These are phyloP conservation scores for Chamaecyparis obtusa DNA, from an alignment of 75 land plant genomes.

Conservation along the genomic window DNA sequence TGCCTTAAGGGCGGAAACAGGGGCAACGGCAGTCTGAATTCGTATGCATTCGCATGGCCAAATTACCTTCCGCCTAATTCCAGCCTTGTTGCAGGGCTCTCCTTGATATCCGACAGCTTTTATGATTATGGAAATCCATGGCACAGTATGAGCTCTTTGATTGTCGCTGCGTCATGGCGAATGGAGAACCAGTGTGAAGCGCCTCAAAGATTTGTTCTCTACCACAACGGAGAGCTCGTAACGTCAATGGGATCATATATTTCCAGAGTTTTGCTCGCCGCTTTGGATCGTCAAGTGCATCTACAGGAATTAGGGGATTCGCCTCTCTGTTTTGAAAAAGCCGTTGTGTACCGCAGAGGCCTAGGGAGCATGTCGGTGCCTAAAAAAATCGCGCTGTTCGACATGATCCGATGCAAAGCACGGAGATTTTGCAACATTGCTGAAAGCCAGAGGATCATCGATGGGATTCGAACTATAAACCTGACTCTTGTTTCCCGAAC, in stretches of 20 bases:
- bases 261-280: slow-evolving; percentile 21
- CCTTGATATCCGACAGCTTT: slow-evolving; percentile 64
- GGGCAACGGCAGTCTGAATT: too few species aligned
- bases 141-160: slow-evolving; percentile 62
- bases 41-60: too few species aligned
- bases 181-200: slow-evolving; percentile 18
- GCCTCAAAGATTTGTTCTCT: slow-evolving; percentile 51
- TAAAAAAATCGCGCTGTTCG: slow-evolving; percentile 20
- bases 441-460: background rate
- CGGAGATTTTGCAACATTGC: slow-evolving; percentile 2
- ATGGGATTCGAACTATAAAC: slow-evolving; percentile 6
- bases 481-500: slow-evolving; percentile 47
- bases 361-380: slow-evolving; percentile 34
- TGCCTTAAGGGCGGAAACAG: too few species aligned
- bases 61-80: too few species aligned
- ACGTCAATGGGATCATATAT: slow-evolving; percentile 34
- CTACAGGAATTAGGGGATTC: slow-evolving; percentile 13
- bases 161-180: slow-evolving; percentile 61
- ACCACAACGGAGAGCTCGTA: slow-evolving; percentile 42
- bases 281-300: background rate
- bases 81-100: slow-evolving; percentile 29
- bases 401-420: slow-evolving; percentile 49
- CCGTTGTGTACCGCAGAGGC: slow-evolving; percentile 58
- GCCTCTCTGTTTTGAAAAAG: slow-evolving; percentile 65
- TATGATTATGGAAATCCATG: slow-evolving; percentile 75